Conservation (phyloP, 2,329 filamentous ascomycete species). For the Alternaria atra region DNA sequence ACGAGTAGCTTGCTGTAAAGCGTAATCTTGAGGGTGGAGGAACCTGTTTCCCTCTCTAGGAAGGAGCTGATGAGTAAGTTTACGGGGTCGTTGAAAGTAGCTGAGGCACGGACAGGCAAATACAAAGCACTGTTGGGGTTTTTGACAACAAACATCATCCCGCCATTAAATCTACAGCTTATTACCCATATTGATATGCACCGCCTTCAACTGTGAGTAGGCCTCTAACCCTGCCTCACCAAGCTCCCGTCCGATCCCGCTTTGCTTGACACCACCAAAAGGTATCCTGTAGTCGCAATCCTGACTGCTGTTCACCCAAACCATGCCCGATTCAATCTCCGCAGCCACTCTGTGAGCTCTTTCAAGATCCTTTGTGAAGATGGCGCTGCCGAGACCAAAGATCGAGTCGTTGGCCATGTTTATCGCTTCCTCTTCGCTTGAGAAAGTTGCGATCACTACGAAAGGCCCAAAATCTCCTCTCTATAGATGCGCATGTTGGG, state of each 20-base stretch:
- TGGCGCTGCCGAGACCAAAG: constrained; percentile 56
- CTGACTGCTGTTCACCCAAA: constrained; percentile 12
- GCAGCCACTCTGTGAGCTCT: constrained; percentile 7
- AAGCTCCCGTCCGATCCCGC: constrained; percentile 9
- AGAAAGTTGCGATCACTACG: constrained; percentile 9
- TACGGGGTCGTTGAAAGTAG: background rate
- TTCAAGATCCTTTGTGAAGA: constrained; percentile 9
- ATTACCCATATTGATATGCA: constrained; percentile 11
- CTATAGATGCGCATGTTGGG: constrained; percentile 6
- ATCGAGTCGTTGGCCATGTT: constrained; percentile 13
- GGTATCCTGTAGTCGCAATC: constrained; percentile 7
- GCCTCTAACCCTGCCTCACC: constrained; percentile 11
- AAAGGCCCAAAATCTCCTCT: constrained; percentile 18
- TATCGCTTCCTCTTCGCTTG: constrained; percentile 13
- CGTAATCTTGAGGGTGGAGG: too few species aligned
- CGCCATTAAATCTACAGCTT: constrained; percentile 2
- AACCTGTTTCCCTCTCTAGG: background rate
- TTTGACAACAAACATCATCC: background rate
- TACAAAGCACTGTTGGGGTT: too few species aligned
- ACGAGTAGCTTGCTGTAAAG: too few species aligned
- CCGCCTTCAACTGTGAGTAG: constrained; percentile 8
- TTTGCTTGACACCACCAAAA: constrained; percentile 12
- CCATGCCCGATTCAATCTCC: constrained; percentile 7
- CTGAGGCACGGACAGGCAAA: background rate
- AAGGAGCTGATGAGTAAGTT: background rate